A percentile compares a stretch with the other conserved stretches of the same genome.
Evolutionary conservation across 2,329 filamentous ascomycete species (phyloP).

Genomic region (Lachnellula subtilissima): DNA sequence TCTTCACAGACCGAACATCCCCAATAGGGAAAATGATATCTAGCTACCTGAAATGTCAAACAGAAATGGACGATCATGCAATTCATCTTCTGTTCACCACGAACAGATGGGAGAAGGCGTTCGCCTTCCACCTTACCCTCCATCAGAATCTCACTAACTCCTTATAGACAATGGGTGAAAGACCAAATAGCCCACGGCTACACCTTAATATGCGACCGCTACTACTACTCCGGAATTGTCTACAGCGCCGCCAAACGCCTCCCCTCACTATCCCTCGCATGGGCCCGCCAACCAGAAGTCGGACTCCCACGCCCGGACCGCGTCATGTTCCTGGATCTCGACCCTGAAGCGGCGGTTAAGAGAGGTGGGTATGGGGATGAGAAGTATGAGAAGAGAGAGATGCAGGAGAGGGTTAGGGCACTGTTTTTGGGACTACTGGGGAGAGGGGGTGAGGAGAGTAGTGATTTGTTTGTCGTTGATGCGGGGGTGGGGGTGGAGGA

Average conservation of each 20-base stretch:
- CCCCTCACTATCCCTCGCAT: constrained; percentile 62
- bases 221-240: constrained; percentile 91
- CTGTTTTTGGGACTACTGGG: constrained; percentile 60
- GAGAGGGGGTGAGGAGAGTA: constrained; percentile 43
- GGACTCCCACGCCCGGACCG: constrained; percentile 84
- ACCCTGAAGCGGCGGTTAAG: constrained; percentile 63
- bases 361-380: constrained; percentile 87
- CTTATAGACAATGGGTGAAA: constrained; percentile 45
- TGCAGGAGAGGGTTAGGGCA: constrained; percentile 74
- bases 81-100: constrained; percentile 71
- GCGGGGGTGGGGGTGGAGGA: constrained; percentile 51
- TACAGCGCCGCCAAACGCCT: constrained; percentile 87
- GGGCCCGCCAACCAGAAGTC: constrained; percentile 80
- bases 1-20: constrained; percentile 54
- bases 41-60: constrained; percentile 55
- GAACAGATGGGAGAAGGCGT: constrained; percentile 61
- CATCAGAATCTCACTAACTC: background rate
- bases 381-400: constrained; percentile 77
- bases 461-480: constrained; percentile 49
- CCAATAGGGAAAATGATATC: constrained; percentile 66
- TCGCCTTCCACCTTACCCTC: background rate
- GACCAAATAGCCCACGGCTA: constrained; percentile 57
- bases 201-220: constrained; percentile 82
- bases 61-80: constrained; percentile 61
- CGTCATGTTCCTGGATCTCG: constrained; percentile 81